Evolutionary conservation across 31 red algal species (phyloP), one percentile per base, ranked within the genome.

Genomic region (Odonthalia washingtoniensis): DNA sequence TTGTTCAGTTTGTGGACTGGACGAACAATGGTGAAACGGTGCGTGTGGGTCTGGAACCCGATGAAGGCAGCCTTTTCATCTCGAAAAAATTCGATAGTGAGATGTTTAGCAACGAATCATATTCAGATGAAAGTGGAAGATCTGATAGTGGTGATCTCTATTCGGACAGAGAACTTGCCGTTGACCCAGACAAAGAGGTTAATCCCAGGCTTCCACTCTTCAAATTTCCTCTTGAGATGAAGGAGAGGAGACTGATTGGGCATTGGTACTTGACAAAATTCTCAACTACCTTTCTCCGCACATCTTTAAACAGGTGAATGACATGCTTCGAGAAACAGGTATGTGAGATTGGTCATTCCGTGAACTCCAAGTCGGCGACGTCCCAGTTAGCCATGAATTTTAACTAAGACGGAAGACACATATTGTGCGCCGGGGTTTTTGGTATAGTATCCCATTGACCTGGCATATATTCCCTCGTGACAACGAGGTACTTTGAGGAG

Each of bases 281-380:
- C 67, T 72, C 12, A 17, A 72, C 67, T 30, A 72, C 67, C 30
- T 72, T 12, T 30, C 14, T 32, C 30, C 67, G 67, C 21, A 72
- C 30, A 30, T 32, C 14, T 12, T 28, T 28, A 12, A 72, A 32
- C 30, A 17, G 16, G 12, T 72, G 16, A 32, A 72, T 28, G 12
- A 32, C 16, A 17, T 72, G 67, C 67, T 72, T 16, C 67, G 67
- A 12, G 30, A 72, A 17, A 72, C 12, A 30, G 30, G 30, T 32
- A 72, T 72, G 12, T 28, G 21, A 28, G 67, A 16, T 28, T 72
- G 67, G 67, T 28, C 67, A 12, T 72, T 72, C 12, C 16, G 67
- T 28, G 67, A 72, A 16, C 67, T 72, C 14, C 14, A 32, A 12
- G 21, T 30, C 12, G 16, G 21, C 12, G 30, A 72, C 30, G 67